phyloP scores from a whole-genome alignment of 306 rosid species.

The Sphenostylis stenocarpa region DNA sequence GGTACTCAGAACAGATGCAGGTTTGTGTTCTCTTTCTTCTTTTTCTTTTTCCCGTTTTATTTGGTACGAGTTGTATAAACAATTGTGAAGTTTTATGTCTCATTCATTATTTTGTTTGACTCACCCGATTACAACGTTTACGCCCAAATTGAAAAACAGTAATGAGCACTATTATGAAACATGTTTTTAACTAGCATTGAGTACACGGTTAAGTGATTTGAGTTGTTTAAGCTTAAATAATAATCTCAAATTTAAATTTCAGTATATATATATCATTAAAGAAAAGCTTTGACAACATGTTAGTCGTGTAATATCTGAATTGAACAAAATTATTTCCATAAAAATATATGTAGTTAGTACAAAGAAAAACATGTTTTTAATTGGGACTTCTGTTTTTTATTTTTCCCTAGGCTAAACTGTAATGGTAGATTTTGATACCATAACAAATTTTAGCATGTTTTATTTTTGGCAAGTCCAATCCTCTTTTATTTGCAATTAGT shows the following conservation, averaged over 20 bases:
- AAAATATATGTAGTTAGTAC: too few relatives aligned
- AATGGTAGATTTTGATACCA: too few relatives aligned
- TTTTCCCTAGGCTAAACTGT: too few relatives aligned
- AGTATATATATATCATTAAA: too few relatives aligned
- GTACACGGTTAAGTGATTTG: not conserved
- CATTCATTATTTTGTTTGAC: not conserved
- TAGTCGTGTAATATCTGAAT: too few relatives aligned
- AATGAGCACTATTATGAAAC: not conserved
- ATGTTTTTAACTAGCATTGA: not conserved
- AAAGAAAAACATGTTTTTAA: too few relatives aligned
- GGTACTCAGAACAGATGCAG: constrained; percentile 62
- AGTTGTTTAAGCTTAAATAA: not conserved
- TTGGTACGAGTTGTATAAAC: not conserved
- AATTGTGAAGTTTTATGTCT: not conserved
- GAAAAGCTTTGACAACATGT: too few relatives aligned
- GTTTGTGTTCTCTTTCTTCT: constrained; percentile 25
- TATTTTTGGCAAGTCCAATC: not conserved
- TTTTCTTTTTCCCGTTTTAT: not conserved
- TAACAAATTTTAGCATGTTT: not conserved
- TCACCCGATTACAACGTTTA: not conserved
- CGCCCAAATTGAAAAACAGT: not conserved
- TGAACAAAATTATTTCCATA: too few relatives aligned
- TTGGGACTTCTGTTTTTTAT: too few relatives aligned
- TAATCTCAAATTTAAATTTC: too few relatives aligned
- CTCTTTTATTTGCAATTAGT: not conserved